Conservation (phyloP, 2,329 filamentous ascomycete genomes). For the Cercospora sojina region DNA sequence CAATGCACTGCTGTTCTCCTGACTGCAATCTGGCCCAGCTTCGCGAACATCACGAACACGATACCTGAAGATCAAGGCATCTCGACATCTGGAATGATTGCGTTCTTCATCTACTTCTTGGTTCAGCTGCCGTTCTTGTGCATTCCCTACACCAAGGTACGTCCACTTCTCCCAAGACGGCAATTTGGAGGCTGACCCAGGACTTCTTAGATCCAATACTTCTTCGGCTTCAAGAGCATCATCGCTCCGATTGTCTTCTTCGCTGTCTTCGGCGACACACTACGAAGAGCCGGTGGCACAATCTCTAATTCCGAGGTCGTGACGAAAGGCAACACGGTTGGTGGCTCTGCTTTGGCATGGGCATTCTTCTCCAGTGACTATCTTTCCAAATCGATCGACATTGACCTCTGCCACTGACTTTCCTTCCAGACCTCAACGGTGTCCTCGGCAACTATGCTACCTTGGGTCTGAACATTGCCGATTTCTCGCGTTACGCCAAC, state of each 20-base stretch:
- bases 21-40: constrained; percentile 58
- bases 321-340: constrained; percentile 30
- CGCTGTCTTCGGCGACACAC: constrained; percentile 35
- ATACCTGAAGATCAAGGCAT: constrained; percentile 54
- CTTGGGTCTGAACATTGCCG: constrained; percentile 37
- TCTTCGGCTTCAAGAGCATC: constrained; percentile 45
- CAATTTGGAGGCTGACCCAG: not conserved
- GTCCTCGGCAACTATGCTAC: constrained; percentile 38
- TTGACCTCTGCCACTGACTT: constrained; percentile 26
- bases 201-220: constrained; percentile 26
- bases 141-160: constrained; percentile 50
- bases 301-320: constrained; percentile 37
- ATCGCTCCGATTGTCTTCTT: constrained; percentile 38
- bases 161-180: not conserved
- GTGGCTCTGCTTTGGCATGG: constrained; percentile 35
- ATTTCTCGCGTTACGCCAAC: constrained; percentile 38
- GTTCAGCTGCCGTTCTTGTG: constrained; percentile 55
- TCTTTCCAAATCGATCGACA: not conserved
- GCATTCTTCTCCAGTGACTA: constrained; percentile 28
- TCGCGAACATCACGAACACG: constrained; percentile 52
- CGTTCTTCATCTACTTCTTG: constrained; percentile 57
- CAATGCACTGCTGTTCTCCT: constrained; percentile 31
- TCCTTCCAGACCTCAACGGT: constrained; percentile 32
- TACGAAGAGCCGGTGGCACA: constrained; percentile 33
- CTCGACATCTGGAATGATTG: constrained; percentile 55